Evolutionary conservation across 129 eudicot genomes (phyloP).

Genomic region (Flaveria brownii): DNA sequence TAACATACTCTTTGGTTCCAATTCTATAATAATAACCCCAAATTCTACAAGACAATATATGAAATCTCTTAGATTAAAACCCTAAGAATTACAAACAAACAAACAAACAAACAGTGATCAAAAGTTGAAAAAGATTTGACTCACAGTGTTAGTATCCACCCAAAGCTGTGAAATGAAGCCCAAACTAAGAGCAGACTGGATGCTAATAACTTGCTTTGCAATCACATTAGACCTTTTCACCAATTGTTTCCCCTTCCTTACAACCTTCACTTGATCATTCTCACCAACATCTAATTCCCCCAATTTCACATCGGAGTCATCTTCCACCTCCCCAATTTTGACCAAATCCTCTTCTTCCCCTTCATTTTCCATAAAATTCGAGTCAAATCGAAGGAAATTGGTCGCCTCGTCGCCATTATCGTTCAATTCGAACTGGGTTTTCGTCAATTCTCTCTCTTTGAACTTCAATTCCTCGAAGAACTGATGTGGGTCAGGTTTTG

Average conservation of each 20-base stretch:
- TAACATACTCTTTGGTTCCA: background rate
- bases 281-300: constrained; percentile 26
- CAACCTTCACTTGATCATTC: constrained; percentile 17
- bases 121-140: constrained; percentile 30
- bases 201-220: constrained; percentile 80
- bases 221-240: constrained; percentile 59
- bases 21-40: background rate
- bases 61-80: background rate
- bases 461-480: constrained; percentile 29
- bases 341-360: constrained; percentile 34
- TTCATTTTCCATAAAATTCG: constrained; percentile 12
- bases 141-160: constrained; percentile 67
- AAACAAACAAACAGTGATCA: background rate
- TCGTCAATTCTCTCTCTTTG: constrained; percentile 25
- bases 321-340: constrained; percentile 25
- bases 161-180: constrained; percentile 81
- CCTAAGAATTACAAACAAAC: background rate
- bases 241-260: constrained; percentile 43
- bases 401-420: background rate
- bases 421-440: constrained; percentile 21
- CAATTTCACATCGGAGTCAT: constrained; percentile 27
- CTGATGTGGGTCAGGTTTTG: constrained; percentile 20
- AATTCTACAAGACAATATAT: background rate
- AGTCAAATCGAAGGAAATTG: constrained; percentile 28
- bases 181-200: constrained; percentile 63